phyloP scores from a whole-genome alignment of 441 rosid species.

The Metrosideros polymorpha region DNA sequence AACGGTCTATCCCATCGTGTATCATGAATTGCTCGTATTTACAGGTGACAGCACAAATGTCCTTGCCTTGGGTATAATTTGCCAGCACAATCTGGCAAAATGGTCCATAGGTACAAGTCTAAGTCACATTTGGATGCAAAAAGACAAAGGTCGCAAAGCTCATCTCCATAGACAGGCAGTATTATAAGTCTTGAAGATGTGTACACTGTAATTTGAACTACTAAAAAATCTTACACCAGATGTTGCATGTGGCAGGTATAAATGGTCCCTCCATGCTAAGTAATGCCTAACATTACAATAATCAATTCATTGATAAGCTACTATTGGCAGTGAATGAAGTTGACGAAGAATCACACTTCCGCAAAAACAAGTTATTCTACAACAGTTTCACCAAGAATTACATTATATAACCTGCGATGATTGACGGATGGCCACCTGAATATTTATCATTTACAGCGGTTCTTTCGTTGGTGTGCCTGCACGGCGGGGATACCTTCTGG shows the following conservation, averaged over 20 bases:
- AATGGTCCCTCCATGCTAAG: neutral
- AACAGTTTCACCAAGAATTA: neutral
- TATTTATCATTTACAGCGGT: conserved; percentile 53
- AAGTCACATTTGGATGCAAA: neutral
- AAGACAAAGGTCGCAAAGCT: neutral
- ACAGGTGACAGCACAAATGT: neutral
- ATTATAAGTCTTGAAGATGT: neutral
- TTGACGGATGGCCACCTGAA: neutral
- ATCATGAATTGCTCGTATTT: neutral
- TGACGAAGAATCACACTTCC: neutral
- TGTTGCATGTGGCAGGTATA: neutral
- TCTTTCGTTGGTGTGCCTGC: conserved; percentile 76
- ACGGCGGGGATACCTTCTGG: conserved; percentile 67
- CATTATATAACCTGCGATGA: neutral
- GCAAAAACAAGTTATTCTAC: neutral
- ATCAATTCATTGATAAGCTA: neutral
- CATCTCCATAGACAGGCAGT: neutral
- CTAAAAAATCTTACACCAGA: neutral
- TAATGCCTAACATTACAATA: neutral
- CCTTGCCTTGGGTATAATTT: neutral
- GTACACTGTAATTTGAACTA: neutral
- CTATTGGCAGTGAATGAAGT: neutral
- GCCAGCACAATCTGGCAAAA: neutral
- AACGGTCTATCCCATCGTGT: neutral
- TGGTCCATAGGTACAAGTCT: neutral